Base-by-base conservation (phyloP, 1,284 basidiomycete genomes). In the Golubevia pallescens region DNA sequence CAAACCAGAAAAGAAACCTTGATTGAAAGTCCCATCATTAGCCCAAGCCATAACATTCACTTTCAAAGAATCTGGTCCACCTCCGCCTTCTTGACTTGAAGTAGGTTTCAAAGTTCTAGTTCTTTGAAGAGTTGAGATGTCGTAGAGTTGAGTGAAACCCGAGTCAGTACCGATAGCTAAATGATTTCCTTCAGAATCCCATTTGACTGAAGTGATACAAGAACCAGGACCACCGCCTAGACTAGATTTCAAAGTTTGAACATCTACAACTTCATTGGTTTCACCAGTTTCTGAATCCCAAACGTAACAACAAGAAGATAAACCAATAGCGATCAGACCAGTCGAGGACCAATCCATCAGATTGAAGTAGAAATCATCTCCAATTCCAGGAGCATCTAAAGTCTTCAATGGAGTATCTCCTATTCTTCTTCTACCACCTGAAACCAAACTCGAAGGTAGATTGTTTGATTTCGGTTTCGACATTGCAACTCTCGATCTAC, bases 261-360 rank as follows among this genome's bases (percentile, higher is more conserved):
- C 69, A 67, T 80, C 78, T 42, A 76, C 59, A 21, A 85, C 63
- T 38, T 73, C 71, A 32, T 64, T 63, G 3, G 79, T 78, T 51
- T 84, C 78, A 8, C 80, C 82, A 21, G 80, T 83, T 63, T 85
- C 81, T 28, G 77, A 78, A 60, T 84, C 81, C 82, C 82, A 85
- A 38, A 80, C 72, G 66, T 80, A 76, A 53, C 80, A 65, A 19
- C 70, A 70, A 2, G 74, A 73, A 65, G 75, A 73, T 62, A 84
- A 61, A 2, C 77, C 80, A 14, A 84, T 75, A 10, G 82, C 82
- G 16, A 84, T 69, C 60, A 78, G 69, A 64, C 84, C 84, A 58
- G 71, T 75, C n/a, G 70, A 65, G n/a, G 75, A 78, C 82, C 82
- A 85, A 66, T 81, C 71, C 19, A 85, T 63, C 8, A 83, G 59